These are phyloP conservation scores for Exophiala mesophila DNA, from an alignment of 2,329 filamentous ascomycete species.

Conservation along the genomic window DNA sequence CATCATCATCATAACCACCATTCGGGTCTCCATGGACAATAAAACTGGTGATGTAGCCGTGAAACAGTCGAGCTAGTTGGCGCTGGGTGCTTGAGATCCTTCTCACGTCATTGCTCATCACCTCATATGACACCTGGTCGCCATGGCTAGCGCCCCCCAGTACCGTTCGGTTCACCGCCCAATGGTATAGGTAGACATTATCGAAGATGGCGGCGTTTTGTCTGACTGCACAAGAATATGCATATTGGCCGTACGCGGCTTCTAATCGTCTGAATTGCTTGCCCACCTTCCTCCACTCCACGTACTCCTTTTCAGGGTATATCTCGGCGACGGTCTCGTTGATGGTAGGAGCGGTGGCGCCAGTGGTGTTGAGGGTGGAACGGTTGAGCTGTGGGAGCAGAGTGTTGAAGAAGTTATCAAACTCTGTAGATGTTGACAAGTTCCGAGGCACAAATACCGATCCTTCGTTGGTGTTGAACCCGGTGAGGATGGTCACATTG, in stretches of 20 bases:
- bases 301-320: constrained; percentile 49
- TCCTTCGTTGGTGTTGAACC: constrained; percentile 69
- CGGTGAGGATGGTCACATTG: constrained; percentile 61
- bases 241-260: constrained; percentile 47
- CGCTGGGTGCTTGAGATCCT: constrained; percentile 37
- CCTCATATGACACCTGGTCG: constrained; percentile 48
- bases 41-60: constrained; percentile 48
- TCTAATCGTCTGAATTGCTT: constrained; percentile 49
- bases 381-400: constrained; percentile 60
- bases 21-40: constrained; percentile 46
- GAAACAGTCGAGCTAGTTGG: constrained; percentile 38
- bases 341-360: constrained; percentile 37
- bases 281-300: constrained; percentile 38
- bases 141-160: constrained; percentile 45
- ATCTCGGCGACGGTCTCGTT: constrained; percentile 46
- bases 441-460: constrained; percentile 55
- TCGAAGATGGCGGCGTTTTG: constrained; percentile 38
- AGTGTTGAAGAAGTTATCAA: constrained; percentile 56
- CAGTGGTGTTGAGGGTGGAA: constrained; percentile 30
- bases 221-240: constrained; percentile 46
- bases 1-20: constrained; percentile 24
- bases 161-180: constrained; percentile 46
- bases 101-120: constrained; percentile 35
- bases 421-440: constrained; percentile 59
- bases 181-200: constrained; percentile 50